Conservation (phyloP, 805 yeast species). For the Metschnikowia colocasiae region DNA sequence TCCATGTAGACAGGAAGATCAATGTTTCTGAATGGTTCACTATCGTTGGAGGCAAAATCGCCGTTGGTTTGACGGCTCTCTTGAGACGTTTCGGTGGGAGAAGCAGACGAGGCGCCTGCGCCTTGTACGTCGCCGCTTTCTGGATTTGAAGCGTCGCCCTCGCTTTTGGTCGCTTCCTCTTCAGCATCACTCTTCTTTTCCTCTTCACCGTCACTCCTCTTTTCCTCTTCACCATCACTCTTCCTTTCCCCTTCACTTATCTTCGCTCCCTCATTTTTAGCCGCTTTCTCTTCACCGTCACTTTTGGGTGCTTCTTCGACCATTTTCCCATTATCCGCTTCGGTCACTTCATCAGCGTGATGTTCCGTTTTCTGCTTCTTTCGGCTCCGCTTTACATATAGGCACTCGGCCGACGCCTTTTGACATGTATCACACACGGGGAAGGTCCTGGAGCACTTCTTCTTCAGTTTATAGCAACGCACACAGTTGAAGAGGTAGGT, state of each 20-base stretch:
- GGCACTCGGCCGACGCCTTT: conserved; percentile 35
- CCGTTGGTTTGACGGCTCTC: not conserved
- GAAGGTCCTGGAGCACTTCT: conserved; percentile 37
- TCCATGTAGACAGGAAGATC: conserved; percentile 10
- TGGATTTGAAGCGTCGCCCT: too few relatives aligned
- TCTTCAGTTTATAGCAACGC: conserved; percentile 40
- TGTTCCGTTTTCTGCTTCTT: conserved; percentile 16
- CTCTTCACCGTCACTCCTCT: too few relatives aligned
- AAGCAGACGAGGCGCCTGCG: not conserved
- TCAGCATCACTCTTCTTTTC: too few relatives aligned
- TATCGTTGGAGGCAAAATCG: not conserved
- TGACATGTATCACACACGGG: conserved; percentile 38
- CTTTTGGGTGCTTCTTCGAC: not conserved
- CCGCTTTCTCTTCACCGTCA: not conserved
- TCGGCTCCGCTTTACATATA: conserved; percentile 32
- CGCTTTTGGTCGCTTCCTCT: too few relatives aligned
- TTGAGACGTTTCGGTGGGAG: not conserved
- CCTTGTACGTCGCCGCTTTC: too few relatives aligned
- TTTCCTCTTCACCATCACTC: conserved; percentile 10
- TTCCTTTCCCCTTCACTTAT: conserved; percentile 15
- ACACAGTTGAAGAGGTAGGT: conserved; percentile 35
- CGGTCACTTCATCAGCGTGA: not conserved
- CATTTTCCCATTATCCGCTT: not conserved
- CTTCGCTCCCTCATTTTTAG: not conserved
- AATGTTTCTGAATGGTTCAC: conserved; percentile 14